phyloP scores from a whole-genome alignment of 371 early-diverging fungal species.

The Haplosporangium sp. region DNA sequence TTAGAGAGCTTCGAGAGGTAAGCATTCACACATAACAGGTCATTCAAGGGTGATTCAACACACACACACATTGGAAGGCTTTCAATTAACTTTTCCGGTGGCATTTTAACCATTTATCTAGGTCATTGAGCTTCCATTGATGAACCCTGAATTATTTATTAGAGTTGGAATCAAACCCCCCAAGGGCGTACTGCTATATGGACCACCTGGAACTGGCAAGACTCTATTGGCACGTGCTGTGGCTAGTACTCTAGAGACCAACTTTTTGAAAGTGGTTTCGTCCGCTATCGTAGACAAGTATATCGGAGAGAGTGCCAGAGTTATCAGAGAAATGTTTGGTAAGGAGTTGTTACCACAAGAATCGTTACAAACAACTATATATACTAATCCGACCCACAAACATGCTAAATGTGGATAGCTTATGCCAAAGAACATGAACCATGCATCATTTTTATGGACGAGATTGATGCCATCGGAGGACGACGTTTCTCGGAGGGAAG shows the following conservation, averaged over 20 bases:
- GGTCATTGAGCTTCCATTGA: conserved; percentile 93
- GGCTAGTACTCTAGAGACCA: conserved; percentile 99
- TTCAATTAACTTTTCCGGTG: too few relatives aligned
- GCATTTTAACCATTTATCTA: too few relatives aligned
- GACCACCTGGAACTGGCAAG: conserved; percentile 99
- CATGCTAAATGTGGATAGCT: too few relatives aligned
- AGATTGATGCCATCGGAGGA: conserved; percentile 99
- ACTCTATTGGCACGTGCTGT: conserved; percentile 99
- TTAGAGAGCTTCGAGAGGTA: conserved; percentile 98
- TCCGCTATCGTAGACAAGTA: conserved; percentile 99
- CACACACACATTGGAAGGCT: too few relatives aligned
- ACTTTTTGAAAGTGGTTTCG: conserved; percentile 99
- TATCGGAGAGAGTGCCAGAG: conserved; percentile 81
- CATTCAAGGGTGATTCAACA: too few relatives aligned
- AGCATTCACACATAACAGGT: background rate
- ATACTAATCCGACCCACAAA: too few relatives aligned
- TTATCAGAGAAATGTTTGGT: conserved; percentile 99
- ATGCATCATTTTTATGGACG: conserved; percentile 99
- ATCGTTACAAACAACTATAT: too few relatives aligned
- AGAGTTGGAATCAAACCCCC: conserved; percentile 97
- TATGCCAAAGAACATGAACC: conserved; percentile 94
- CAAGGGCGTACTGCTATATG: conserved; percentile 99
- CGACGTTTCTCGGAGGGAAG: conserved; percentile 98
- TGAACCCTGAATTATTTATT: conserved; percentile 96
- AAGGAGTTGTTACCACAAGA: conserved; percentile 70